Base-by-base conservation (phyloP, 306 rosid genomes). In the Malus sieversii region DNA sequence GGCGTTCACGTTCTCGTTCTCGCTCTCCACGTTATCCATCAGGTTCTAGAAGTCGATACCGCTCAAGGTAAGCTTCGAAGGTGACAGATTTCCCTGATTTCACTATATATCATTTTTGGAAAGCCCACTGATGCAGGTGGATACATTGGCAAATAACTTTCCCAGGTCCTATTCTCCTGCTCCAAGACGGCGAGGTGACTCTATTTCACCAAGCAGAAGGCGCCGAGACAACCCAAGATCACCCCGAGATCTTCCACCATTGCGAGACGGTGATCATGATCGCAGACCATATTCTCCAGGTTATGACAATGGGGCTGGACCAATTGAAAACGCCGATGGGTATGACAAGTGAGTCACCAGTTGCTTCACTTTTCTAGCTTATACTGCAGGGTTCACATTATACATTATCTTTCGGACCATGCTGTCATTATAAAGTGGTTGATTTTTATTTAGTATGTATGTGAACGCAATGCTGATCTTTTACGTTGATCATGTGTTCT, bases 141-240 rank as follows among this genome's bases (percentile, higher is more conserved):
- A 73, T 70, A 53, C 64, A 73, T 25, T 67, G 61, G 70, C 71
- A 38, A 63, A 73, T 72, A 66, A 75, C 59, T 46, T 61, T 74
- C 20, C 23, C 93, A 95, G 99, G 91, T 96, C 99, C 51, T 86
- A 62, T 69, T 96, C 99, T 81, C 99, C 99, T 79, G 90, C 86
- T 30, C 97, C 96, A 15, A 92, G 97, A 79, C 81, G 91, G 61
- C 91, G 86, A 23, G 81, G 81, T 63, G 97, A 92, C 72, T 87
- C 97, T 77, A 79, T 83, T 76, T 95, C 98, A 71, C 98, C 98
- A 48, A 79, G 83, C 75, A 84, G 87, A 68, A 83, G 93, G 79
- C 97, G 81, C 20, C 83, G 79, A 53, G 96, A 85, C 48, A 94
- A 87, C 61, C 92, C 93, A 23, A 78, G 95, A 73, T 94, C 97